phyloP scores from a whole-genome alignment of 768 basidiomycete genomes.

The Steccherinum ochraceum region DNA sequence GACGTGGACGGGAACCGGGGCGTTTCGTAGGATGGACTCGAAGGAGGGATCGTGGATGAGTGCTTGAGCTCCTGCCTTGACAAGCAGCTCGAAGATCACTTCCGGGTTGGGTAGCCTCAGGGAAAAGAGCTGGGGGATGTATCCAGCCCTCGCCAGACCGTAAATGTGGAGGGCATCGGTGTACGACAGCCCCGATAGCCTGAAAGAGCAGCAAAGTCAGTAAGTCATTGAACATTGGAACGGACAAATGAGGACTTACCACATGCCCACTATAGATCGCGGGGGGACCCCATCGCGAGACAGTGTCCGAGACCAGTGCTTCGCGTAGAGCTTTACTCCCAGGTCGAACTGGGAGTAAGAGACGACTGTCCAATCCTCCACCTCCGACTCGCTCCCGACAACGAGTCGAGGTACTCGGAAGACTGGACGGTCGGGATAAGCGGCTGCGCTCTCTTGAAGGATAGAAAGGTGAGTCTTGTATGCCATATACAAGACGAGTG shows the following conservation, averaged over 20 bases:
- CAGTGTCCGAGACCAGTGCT: conserved; percentile 49
- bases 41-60: conserved; percentile 62
- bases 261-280: conserved; percentile 58
- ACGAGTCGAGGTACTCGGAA: conserved; percentile 48
- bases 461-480: conserved; percentile 50
- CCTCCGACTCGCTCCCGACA: conserved; percentile 28
- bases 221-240: too few relatives aligned
- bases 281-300: conserved; percentile 34
- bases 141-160: conserved; percentile 66
- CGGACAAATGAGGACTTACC: conserved; percentile 35
- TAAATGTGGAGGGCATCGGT: conserved; percentile 65
- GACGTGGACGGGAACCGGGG: conserved; percentile 44
- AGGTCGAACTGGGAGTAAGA: conserved; percentile 54
- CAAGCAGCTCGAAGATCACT: conserved; percentile 61
- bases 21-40: conserved; percentile 32
- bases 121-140: conserved; percentile 69
- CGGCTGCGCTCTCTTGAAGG: conserved; percentile 44
- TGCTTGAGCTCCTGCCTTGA: conserved; percentile 49
- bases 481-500: conserved; percentile 9
- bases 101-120: conserved; percentile 62
- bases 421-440: conserved; percentile 40
- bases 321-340: conserved; percentile 59
- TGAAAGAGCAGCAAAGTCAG: conserved; percentile 23
- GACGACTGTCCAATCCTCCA: conserved; percentile 50
- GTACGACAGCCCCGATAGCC: conserved; percentile 68